A percentile compares a stretch with the other conserved stretches of the same genome.
Conservation (phyloP, 768 basidiomycete species). For the Tephrocybe sp. region DNA sequence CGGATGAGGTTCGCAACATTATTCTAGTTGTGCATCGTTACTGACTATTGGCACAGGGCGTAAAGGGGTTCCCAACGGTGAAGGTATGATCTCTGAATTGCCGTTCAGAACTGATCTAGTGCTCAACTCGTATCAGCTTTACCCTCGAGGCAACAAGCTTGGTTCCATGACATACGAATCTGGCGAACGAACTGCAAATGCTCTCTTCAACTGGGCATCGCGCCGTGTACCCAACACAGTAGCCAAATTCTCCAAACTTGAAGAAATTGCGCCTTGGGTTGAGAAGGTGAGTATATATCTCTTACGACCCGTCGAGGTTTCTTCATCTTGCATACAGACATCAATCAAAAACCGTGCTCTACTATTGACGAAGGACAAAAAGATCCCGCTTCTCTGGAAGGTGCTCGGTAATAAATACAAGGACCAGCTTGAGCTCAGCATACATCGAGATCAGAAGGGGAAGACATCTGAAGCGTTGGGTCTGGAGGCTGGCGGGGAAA, state of each 20-base stretch:
- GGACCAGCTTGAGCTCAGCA: constrained; percentile 60
- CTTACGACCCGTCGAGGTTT: too few relatives aligned
- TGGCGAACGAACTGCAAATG: constrained; percentile 68
- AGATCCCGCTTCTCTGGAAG: constrained; percentile 78
- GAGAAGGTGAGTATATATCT: constrained; percentile 68
- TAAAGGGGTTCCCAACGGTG: constrained; percentile 92
- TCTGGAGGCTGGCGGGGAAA: constrained; percentile 51
- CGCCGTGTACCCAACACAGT: constrained; percentile 73
- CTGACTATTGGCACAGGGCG: constrained; percentile 39
- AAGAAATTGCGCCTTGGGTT: constrained; percentile 68
- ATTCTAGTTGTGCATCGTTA: too few relatives aligned
- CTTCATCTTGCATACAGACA: constrained; percentile 11
- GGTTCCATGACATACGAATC: constrained; percentile 66
- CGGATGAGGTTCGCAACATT: constrained; percentile 71
- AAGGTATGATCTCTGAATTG: constrained; percentile 49
- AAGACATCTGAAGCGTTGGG: constrained; percentile 58
- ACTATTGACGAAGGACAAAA: constrained; percentile 73
- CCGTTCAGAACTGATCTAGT: too few relatives aligned
- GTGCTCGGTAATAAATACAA: constrained; percentile 74
- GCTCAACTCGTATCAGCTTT: too few relatives aligned
- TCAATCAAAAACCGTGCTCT: constrained; percentile 54
- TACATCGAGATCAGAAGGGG: constrained; percentile 67
- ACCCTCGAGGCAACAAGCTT: constrained; percentile 70
- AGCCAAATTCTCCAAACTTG: constrained; percentile 52
- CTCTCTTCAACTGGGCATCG: constrained; percentile 75